These are phyloP conservation scores for Venturia carpophila DNA, from an alignment of 2,329 filamentous ascomycete species.

Conservation along the genomic window DNA sequence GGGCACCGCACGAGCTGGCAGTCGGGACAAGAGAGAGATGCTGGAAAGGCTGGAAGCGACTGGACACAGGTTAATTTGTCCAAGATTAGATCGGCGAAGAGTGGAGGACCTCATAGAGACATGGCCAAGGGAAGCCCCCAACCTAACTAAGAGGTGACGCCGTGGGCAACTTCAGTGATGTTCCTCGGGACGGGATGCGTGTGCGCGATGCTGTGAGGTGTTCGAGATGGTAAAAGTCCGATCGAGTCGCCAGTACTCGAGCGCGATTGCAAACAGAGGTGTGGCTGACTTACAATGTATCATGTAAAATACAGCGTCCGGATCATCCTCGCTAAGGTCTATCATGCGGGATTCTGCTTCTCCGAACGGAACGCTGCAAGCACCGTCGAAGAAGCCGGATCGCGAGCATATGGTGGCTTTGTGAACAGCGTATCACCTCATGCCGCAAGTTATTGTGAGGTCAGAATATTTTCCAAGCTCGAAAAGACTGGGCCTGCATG, in stretches of 20 bases:
- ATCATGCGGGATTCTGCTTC: slow-evolving; percentile 33
- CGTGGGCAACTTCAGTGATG: slow-evolving; percentile 26
- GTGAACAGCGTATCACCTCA: slow-evolving; percentile 40
- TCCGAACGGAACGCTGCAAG: slow-evolving; percentile 32
- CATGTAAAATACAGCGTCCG: slow-evolving; percentile 36
- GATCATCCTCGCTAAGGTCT: slow-evolving; percentile 35
- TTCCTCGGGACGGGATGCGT: slow-evolving; percentile 21
- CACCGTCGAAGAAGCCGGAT: slow-evolving; percentile 40
- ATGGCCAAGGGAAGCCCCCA: slow-evolving; percentile 35
- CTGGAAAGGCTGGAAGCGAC: not conserved
- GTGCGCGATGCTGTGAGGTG: slow-evolving; percentile 26
- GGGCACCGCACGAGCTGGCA: not conserved
- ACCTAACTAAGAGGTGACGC: slow-evolving; percentile 23
- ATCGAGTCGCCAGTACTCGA: not conserved
- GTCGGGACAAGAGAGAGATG: not conserved
- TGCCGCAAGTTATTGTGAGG: slow-evolving; percentile 40
- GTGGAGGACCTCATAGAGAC: not conserved
- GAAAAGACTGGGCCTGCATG: slow-evolving; percentile 27
- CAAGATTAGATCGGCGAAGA: not conserved
- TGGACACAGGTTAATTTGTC: not conserved
- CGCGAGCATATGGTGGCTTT: slow-evolving; percentile 42
- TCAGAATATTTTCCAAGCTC: slow-evolving; percentile 39
- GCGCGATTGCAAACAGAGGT: not conserved
- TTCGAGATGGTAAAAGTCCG: slow-evolving; percentile 37
- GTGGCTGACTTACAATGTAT: slow-evolving; percentile 30